Base-by-base conservation (phyloP, 2,329 filamentous ascomycete genomes). In the Nothophoma quercina region DNA sequence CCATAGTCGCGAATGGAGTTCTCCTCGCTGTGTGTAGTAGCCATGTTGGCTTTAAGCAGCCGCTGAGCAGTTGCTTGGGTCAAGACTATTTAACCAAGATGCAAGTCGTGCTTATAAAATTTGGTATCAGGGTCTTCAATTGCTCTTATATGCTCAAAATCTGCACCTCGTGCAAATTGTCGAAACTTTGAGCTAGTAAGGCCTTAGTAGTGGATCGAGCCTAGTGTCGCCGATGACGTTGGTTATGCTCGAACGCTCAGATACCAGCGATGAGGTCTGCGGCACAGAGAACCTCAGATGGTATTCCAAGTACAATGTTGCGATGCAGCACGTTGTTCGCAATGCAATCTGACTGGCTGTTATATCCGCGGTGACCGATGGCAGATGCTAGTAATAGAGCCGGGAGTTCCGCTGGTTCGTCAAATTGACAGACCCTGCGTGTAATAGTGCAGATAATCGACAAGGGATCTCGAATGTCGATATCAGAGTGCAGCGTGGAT, bases 1-100 rank as follows among this genome's bases (percentile, higher is more conserved):
- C 78, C 77, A 62, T 79, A 80, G 66, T 80, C 77, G 42, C 77
- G 73, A 53, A 80, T 71, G 16, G 64, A 67, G n/a, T 56, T 52
- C 29, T 48, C 51, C 25, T 52, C 41, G 29, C 38, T 35, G 35
- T 41, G 19, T 15, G 76, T 76, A n/a, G 60, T 43, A 26, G 59
- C 58, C 59, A 70, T 69, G 42, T 47, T 62, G 38, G 32, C 35
- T 46, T 26, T 35, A 26, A 21, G 38, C 42, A 33, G 26, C 48
- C 32, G 44, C 43, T 5, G 18, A 25, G 41, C 44, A 40, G 18
- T 18, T 34, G 22, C 38, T 38, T 32, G 6, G 5, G 26, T 34
- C 4, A 16, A 33, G 10, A 5, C 9, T 23, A 28, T 1, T 13
- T 38, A 7, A 13, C 28, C 41, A 28, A 51, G 41, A 26, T 29